phyloP scores from a whole-genome alignment of 441 rosid genomes.

The Omphalea diandra region DNA sequence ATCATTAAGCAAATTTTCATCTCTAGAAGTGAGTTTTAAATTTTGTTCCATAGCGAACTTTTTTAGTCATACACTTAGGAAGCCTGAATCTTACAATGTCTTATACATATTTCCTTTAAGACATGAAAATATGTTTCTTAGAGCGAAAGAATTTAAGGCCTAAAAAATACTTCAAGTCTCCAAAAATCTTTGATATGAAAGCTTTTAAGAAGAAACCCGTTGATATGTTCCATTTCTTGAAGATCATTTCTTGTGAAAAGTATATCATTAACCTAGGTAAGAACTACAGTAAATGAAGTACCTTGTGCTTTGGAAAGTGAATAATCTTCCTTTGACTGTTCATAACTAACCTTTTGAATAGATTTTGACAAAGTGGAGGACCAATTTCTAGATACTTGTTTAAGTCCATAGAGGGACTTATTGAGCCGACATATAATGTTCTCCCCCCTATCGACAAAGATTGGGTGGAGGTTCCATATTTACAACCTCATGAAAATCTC shows the following conservation, averaged over 20 bases:
- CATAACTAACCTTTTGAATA: not conserved
- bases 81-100: conserved; percentile 2
- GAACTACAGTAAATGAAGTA: not conserved
- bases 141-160: not conserved
- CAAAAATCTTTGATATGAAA: not conserved
- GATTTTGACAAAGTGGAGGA: not conserved
- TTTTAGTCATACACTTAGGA: not conserved
- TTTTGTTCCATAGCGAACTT: not conserved
- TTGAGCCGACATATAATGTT: not conserved
- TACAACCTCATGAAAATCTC: not conserved
- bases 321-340: conserved; percentile 2
- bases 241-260: not conserved
- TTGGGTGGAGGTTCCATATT: not conserved
- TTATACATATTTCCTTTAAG: not conserved
- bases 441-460: not conserved
- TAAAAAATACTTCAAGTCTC: not conserved
- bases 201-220: not conserved
- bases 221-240: not conserved
- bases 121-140: not conserved
- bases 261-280: not conserved
- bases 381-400: not conserved
- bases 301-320: not conserved
- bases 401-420: not conserved
- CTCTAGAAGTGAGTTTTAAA: not conserved
- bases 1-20: not conserved